A percentile compares a stretch with the other conserved stretches of the same genome.
Conservation (phyloP, 768 basidiomycete species). For the Leccinum rimulosum region DNA sequence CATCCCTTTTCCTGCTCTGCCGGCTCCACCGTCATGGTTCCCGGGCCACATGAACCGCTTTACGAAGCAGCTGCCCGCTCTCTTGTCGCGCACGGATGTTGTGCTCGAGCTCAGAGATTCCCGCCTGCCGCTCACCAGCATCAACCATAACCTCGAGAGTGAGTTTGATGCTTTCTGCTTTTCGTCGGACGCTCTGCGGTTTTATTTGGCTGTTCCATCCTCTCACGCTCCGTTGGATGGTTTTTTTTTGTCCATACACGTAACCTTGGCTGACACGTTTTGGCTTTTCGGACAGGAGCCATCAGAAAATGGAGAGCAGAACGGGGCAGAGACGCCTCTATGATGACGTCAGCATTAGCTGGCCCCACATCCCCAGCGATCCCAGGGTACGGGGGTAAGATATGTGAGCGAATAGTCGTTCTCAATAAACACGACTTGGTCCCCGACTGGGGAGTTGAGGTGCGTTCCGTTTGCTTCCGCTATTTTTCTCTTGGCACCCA, state of each 20-base stretch:
- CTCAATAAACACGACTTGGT: slow-evolving; percentile 94
- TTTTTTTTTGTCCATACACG: slow-evolving; percentile 11
- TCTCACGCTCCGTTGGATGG: slow-evolving; percentile 20
- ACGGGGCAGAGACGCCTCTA: slow-evolving; percentile 54
- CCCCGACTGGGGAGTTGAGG: slow-evolving; percentile 84
- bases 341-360: slow-evolving; percentile 37
- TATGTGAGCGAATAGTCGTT: slow-evolving; percentile 85
- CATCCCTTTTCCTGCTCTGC: slow-evolving; percentile 49
- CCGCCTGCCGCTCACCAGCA: slow-evolving; percentile 88
- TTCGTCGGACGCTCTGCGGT: slow-evolving; percentile 1
- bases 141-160: slow-evolving; percentile 90
- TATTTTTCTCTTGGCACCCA: slow-evolving; percentile 5
- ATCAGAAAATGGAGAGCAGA: slow-evolving; percentile 68
- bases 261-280: slow-evolving; percentile 9
- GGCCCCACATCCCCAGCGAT: background rate
- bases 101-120: slow-evolving; percentile 95
- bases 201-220: slow-evolving; percentile 13
- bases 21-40: slow-evolving; percentile 87
- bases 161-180: slow-evolving; percentile 22
- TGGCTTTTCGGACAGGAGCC: slow-evolving; percentile 43
- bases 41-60: slow-evolving; percentile 96
- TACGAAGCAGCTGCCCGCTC: slow-evolving; percentile 66
- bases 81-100: slow-evolving; percentile 81
- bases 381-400: slow-evolving; percentile 27
- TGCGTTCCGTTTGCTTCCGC: slow-evolving; percentile 30